These are phyloP conservation scores for Trichocladium antarcticum DNA, from an alignment of 495 filamentous ascomycete genomes.

Conservation along the genomic window DNA sequence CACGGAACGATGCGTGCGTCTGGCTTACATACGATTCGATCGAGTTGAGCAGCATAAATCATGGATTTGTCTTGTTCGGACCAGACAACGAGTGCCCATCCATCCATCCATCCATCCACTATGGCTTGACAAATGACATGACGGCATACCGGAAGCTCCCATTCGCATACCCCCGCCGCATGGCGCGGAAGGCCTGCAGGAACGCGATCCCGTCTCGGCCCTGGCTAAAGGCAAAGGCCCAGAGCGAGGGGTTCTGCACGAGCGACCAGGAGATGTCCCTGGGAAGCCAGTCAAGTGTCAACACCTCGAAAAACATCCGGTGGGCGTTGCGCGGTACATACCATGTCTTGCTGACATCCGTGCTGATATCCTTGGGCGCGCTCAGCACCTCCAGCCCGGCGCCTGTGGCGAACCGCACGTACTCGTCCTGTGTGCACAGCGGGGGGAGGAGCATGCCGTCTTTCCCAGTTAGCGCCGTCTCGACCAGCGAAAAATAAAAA, in stretches of 20 bases:
- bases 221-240: conserved; percentile 47
- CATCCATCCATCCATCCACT: neutral
- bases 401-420: conserved; percentile 35
- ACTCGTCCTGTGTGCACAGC: conserved; percentile 39
- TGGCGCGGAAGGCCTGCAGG: conserved; percentile 47
- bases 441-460: conserved; percentile 49
- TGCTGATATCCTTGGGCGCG: conserved; percentile 44
- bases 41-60: no score
- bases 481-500: neutral
- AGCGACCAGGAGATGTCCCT: conserved; percentile 53
- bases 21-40: no score
- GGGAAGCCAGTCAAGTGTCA: neutral
- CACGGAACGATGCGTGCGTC: no score
- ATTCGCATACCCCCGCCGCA: conserved; percentile 48
- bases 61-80: no score
- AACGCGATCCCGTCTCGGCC: conserved; percentile 48
- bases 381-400: conserved; percentile 36
- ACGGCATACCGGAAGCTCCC: conserved; percentile 47
- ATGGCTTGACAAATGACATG: conserved; percentile 42
- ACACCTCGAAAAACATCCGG: neutral
- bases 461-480: conserved; percentile 5
- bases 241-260: conserved; percentile 44
- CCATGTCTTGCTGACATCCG: conserved; percentile 48
- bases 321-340: conserved; percentile 24
- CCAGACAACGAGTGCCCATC: neutral